Evolutionary conservation across 768 basidiomycete genomes (phyloP), one percentile per base, ranked within the genome.

Genomic region (Amanita jacksonii): DNA sequence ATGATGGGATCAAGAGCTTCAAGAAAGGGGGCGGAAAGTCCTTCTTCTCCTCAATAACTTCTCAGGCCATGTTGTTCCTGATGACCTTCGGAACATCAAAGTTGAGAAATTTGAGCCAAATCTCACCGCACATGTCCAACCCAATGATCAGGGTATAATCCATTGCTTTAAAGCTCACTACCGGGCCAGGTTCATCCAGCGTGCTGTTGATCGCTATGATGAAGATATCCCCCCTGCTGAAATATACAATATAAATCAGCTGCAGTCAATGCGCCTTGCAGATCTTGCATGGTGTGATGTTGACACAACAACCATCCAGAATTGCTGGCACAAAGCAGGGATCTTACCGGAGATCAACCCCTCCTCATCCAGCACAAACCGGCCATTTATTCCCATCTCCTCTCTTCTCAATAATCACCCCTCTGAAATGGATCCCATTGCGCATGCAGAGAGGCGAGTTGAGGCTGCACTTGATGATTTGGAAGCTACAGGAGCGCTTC

Each of bases 111-210:
- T 67, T 36, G 52, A 51, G 16, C n/a, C 65, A 7, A 68, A 67
- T 25, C 54, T 68, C 8, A 70, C 62, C 1, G 33, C 59, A 1
- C 59, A 63, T 46, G 45, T 68, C 2, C 66, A 69, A 38, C 64
- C 64, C 1, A 57, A 51, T 9, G 62, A 69, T 31, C 52, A 57
- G 16, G 65, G 64, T 0, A 62, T 68, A 15, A 68, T 66, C 34
- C 44, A 44, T 4, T 61, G 59, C 46, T 61, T 64, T 50, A 63
- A 65, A 37, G 62, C 65, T 0, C 57, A 68, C 7, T 69, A 68
- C 35, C 46, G 51, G 9, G 25, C 31, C 1, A 18, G 13, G 22
- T 43, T 13, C 22, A 36, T 36, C 22, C 48, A 51, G 5, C 51
- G 53, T 7, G 54, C 63, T 15, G 52, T 67, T 31, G 53, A 65